A percentile compares a stretch with the other conserved stretches of the same genome.
Conservation (phyloP, 208 protist species). For the Wallacemonas sp. region DNA sequence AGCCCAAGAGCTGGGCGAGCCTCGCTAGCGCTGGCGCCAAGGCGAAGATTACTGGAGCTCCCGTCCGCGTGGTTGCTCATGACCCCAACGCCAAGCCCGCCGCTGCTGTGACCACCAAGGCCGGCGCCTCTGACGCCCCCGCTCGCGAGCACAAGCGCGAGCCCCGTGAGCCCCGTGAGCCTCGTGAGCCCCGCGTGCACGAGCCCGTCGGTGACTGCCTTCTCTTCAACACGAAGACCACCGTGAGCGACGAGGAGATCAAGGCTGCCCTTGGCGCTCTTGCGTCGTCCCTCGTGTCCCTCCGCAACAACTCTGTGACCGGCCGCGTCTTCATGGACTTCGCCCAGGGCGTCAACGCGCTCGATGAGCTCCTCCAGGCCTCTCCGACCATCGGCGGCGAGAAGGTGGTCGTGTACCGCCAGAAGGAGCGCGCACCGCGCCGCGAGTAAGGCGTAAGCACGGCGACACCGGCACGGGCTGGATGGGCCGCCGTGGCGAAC, state of each 20-base stretch:
- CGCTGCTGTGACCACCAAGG: constrained; percentile 17
- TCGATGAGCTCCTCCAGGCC: constrained; percentile 53
- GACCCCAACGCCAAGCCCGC: constrained; percentile 21
- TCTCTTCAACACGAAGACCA: constrained; percentile 78
- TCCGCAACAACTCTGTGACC: constrained; percentile 79
- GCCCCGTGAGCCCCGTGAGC: constrained; percentile 30
- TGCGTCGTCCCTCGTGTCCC: constrained; percentile 60
- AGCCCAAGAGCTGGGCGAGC: constrained; percentile 71
- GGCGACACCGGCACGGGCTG: too few relatives aligned
- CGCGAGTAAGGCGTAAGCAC: constrained; percentile 45
- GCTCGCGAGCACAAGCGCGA: constrained; percentile 22
- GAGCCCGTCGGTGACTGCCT: constrained; percentile 67
- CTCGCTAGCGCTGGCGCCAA: constrained; percentile 39
- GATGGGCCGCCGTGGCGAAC: too few relatives aligned
- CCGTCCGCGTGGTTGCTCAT: constrained; percentile 41
- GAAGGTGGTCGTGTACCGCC: constrained; percentile 73
- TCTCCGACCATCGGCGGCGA: constrained; percentile 42
- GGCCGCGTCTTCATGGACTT: constrained; percentile 89
- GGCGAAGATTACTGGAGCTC: constrained; percentile 24
- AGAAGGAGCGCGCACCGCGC: constrained; percentile 17
- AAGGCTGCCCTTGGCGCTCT: constrained; percentile 54
- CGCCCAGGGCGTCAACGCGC: constrained; percentile 48
- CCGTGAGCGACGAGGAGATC: constrained; percentile 83
- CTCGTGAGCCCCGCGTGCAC: constrained; percentile 21
- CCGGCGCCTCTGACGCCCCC: constrained; percentile 11